These are phyloP conservation scores for Pseudocohnilembus persalinus DNA, from an alignment of 169 alveolate genomes.

Conservation along the genomic window DNA sequence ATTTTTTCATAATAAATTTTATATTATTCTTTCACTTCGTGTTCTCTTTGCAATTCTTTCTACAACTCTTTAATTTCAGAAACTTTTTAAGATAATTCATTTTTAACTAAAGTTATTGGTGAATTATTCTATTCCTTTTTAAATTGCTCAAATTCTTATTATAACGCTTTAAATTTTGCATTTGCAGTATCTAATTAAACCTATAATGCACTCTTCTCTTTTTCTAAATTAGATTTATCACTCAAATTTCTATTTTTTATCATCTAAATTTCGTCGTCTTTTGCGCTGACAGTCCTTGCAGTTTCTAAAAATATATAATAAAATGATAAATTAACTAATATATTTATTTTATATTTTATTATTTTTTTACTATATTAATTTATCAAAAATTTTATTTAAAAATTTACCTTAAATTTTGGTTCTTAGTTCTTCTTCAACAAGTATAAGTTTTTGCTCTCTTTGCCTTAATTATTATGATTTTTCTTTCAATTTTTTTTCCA, in stretches of 20 bases:
- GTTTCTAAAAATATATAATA: conserved; percentile 26
- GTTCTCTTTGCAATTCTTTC: conserved; percentile 34
- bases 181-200: conserved; percentile 24
- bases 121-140: conserved; percentile 41
- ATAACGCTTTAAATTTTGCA: conserved; percentile 1
- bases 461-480: conserved; percentile 26
- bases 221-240: conserved; percentile 21
- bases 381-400: no score
- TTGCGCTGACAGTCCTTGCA: conserved; percentile 25
- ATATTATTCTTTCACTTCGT: conserved; percentile 36
- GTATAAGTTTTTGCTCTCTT: conserved; percentile 37
- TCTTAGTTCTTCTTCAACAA: conserved; percentile 40
- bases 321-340: no score
- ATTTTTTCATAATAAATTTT: conserved; percentile 43
- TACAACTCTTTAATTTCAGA: conserved; percentile 36
- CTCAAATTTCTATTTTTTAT: conserved; percentile 27
- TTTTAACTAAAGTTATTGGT: conserved; percentile 34
- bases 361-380: no score
- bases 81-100: conserved; percentile 17
- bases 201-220: conserved; percentile 37
- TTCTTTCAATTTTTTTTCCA: conserved; percentile 31
- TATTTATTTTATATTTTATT: no score
- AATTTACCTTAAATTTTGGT: conserved; percentile 26
- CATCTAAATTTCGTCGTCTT: conserved; percentile 28
- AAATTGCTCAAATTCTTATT: conserved; percentile 27